Percentiles rank a stretch among this genome's conserved stretches.
Conservation (phyloP, 2,329 filamentous ascomycete species). For the Tolypocladium paradoxum region DNA sequence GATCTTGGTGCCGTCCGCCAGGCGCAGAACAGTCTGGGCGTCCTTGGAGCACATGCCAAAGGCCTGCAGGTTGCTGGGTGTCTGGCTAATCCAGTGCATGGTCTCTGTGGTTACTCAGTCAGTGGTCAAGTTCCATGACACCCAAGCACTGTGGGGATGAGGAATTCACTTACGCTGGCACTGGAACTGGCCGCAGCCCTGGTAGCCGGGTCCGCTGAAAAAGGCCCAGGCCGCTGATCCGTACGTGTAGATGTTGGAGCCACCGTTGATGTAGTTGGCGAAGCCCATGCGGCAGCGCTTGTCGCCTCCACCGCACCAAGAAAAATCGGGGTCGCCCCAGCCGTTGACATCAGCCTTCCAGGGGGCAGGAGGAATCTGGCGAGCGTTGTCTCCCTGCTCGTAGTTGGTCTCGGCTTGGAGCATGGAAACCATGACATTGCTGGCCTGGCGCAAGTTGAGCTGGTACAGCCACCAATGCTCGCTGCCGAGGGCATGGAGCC, state of each 20-base stretch:
- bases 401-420: conserved; percentile 44
- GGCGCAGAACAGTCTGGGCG: conserved; percentile 19
- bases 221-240: conserved; percentile 33
- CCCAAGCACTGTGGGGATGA: neutral
- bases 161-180: conserved; percentile 19
- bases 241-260: conserved; percentile 28
- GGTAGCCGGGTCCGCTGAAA: conserved; percentile 28
- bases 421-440: conserved; percentile 38
- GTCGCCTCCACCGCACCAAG: conserved; percentile 24
- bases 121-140: neutral
- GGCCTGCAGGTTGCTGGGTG: conserved; percentile 25
- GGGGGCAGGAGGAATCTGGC: conserved; percentile 23
- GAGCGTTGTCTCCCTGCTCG: conserved; percentile 20
- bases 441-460: conserved; percentile 38
- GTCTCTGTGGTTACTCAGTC: conserved; percentile 4
- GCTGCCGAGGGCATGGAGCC: conserved; percentile 34
- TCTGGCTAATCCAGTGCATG: conserved; percentile 29
- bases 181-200: conserved; percentile 19
- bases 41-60: conserved; percentile 32
- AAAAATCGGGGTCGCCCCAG: conserved; percentile 32
- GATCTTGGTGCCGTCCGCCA: conserved; percentile 24
- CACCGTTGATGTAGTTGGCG: conserved; percentile 30
- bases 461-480: conserved; percentile 51
- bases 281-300: conserved; percentile 31
- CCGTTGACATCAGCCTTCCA: conserved; percentile 23